These are phyloP conservation scores for Helianthus tuberosus DNA, from an alignment of 129 eudicot genomes.

Conservation along the genomic window DNA sequence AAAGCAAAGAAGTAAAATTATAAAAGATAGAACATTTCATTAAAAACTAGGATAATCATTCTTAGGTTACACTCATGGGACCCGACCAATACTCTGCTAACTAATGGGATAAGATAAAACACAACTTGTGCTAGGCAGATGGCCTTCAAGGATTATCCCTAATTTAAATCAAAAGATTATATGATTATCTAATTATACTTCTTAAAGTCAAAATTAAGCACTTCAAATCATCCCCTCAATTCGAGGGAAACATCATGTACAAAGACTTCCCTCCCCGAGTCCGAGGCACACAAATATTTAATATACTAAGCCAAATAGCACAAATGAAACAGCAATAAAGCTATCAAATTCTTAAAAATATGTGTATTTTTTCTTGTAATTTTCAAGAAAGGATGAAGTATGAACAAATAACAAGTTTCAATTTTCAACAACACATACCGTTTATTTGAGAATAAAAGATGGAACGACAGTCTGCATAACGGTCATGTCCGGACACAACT, in stretches of 20 bases:
- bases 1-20: background rate
- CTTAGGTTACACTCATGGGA: background rate
- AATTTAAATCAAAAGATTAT: background rate
- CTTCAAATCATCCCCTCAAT: background rate
- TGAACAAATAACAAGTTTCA: constrained; percentile 8
- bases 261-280: background rate
- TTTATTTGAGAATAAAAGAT: constrained; percentile 95
- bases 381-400: constrained; percentile 13
- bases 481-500: constrained; percentile 97
- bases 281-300: constrained; percentile 8
- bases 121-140: too few relatives aligned
- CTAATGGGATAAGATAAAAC: too few relatives aligned
- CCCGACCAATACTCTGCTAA: too few relatives aligned
- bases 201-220: background rate
- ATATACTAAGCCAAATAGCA: background rate
- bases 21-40: background rate
- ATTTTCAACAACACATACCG: constrained; percentile 43
- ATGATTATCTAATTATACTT: background rate
- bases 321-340: constrained; percentile 15
- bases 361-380: background rate
- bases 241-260: background rate
- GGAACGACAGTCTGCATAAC: constrained; percentile 92
- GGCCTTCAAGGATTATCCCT: background rate
- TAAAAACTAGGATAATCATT: background rate
- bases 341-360: constrained; percentile 9